phyloP scores from a whole-genome alignment of 176 grass and related monocot genomes.

The Phragmites australis region DNA sequence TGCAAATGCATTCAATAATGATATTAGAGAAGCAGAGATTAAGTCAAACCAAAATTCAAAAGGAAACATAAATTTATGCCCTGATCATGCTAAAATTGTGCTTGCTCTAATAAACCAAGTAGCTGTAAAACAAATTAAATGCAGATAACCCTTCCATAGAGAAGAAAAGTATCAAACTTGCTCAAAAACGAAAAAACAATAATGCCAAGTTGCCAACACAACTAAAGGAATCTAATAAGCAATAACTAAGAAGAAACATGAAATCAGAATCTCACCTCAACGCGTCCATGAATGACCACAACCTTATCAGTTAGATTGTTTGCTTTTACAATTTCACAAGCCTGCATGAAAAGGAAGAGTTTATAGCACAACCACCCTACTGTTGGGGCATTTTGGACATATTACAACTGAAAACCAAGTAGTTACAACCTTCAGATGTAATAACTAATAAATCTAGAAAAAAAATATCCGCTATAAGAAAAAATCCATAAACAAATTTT shows the following conservation, averaged over 20 bases:
- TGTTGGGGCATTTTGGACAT: not conserved
- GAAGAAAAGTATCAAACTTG: not conserved
- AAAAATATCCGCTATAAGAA: not conserved
- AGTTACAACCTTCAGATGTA: not conserved
- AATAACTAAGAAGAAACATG: conserved; percentile 24
- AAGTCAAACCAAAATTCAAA: conserved; percentile 10
- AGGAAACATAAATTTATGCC: not conserved
- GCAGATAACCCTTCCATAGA: not conserved
- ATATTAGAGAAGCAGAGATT: conserved; percentile 1
- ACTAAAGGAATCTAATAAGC: conserved; percentile 11
- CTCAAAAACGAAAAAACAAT: not conserved
- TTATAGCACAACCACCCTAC: not conserved
- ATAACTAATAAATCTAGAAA: not conserved
- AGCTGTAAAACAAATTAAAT: conserved; percentile 9
- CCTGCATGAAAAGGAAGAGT: conserved; percentile 49
- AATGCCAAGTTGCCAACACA: conserved; percentile 14
- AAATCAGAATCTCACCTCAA: conserved; percentile 67
- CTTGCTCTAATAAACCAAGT: not conserved
- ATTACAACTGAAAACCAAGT: not conserved
- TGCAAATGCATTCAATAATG: conserved; percentile 20
- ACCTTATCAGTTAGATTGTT: conserved; percentile 78
- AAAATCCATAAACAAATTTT: not conserved
- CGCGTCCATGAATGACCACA: conserved; percentile 73
- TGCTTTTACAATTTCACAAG: conserved; percentile 73
- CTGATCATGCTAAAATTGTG: not conserved